Conservation (phyloP, 768 basidiomycete species). For the Lyophyllum atratum region DNA sequence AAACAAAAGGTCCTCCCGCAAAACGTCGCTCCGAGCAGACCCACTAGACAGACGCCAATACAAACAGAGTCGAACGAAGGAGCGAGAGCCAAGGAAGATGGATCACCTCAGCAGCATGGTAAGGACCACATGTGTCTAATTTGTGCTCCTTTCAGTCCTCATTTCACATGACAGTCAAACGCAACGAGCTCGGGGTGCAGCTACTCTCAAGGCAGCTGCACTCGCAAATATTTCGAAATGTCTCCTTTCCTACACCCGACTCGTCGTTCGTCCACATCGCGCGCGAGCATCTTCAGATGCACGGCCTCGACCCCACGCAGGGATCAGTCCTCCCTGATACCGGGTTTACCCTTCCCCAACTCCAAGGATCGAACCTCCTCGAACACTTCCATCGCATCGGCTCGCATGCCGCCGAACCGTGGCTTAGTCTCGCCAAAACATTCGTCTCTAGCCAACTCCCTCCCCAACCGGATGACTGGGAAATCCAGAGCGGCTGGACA, state of each 20-base stretch:
- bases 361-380: conserved; percentile 80
- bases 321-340: conserved; percentile 82
- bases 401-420: conserved; percentile 67
- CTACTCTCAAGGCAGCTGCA: conserved; percentile 83
- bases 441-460: conserved; percentile 60
- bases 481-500: conserved; percentile 82
- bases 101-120: conserved; percentile 11
- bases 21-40: neutral
- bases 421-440: conserved; percentile 65
- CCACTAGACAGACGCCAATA: neutral
- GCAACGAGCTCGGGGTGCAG: conserved; percentile 93
- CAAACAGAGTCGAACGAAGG: conserved; percentile 3
- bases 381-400: conserved; percentile 92
- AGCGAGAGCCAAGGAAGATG: conserved; percentile 4
- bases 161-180: conserved; percentile 45
- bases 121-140: neutral
- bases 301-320: conserved; percentile 78
- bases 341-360: conserved; percentile 76
- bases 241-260: conserved; percentile 63
- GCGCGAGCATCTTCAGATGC: conserved; percentile 74
- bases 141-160: neutral
- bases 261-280: conserved; percentile 71
- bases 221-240: conserved; percentile 76
- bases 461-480: conserved; percentile 52
- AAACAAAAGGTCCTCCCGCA: conserved; percentile 15